Evolutionary conservation across 306 rosid species (phyloP).

Genomic region (Cyclanthera cordifolia): DNA sequence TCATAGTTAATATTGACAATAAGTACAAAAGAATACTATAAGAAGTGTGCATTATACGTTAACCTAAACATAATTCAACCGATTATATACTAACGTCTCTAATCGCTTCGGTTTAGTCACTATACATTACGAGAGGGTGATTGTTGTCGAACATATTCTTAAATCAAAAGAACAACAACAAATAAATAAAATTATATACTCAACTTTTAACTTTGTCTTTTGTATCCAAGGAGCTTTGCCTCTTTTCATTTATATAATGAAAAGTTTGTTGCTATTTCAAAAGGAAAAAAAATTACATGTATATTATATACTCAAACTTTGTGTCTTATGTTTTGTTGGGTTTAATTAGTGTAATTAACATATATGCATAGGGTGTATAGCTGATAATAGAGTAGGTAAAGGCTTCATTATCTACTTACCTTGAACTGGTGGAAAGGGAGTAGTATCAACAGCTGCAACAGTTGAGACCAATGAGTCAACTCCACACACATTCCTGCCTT

Average conservation of each 20-base stretch:
- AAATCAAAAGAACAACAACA: neutral
- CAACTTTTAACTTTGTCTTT: too few relatives aligned
- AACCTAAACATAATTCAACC: too few relatives aligned
- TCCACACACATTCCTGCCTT: conserved; percentile 75
- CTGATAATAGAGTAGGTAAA: neutral
- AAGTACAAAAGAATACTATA: too few relatives aligned
- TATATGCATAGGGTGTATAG: neutral
- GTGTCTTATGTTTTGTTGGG: neutral
- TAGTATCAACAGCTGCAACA: conserved; percentile 50
- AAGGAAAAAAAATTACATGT: too few relatives aligned
- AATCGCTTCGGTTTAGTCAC: too few relatives aligned
- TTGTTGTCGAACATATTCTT: neutral
- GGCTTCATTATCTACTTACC: neutral
- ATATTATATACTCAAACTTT: too few relatives aligned
- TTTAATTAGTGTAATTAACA: neutral
- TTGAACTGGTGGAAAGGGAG: conserved; percentile 11
- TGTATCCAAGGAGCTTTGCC: too few relatives aligned
- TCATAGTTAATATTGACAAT: too few relatives aligned
- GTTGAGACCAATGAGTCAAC: conserved; percentile 82
- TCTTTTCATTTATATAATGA: too few relatives aligned
- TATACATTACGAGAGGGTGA: neutral
- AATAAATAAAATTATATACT: neutral
- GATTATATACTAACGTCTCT: too few relatives aligned
- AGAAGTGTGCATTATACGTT: too few relatives aligned
- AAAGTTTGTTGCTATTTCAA: too few relatives aligned